Evolutionary conservation across 2,329 filamentous ascomycete genomes (phyloP), one percentile per base, ranked within the genome.

Genomic region (Dothistroma pini): DNA sequence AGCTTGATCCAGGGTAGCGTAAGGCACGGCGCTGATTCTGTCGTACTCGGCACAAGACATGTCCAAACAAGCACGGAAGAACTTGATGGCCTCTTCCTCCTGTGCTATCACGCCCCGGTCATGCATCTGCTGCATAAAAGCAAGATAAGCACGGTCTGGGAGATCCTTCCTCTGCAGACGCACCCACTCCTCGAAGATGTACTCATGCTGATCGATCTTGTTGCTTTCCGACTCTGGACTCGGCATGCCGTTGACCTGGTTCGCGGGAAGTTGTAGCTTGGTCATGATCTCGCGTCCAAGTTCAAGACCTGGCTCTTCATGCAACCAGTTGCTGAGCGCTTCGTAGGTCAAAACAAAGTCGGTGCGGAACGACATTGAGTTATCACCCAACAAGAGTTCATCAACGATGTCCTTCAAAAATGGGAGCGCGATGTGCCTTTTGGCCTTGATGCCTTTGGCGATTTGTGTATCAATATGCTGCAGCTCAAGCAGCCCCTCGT

Each of bases 131-230:
- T 89, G 86, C 51, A 97, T 84, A 75, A 97, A 97, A 1, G 90
- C 85, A 6, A 84, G 79, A 57, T 87, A 81, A 0, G 88, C 84
- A 71, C 89, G 89, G 63, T 91, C 89, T 4, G 88, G 87, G 4
- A 88, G 86, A 67, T 88, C 86, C n/a, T 86, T 84, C 69, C 91
- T 90, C 75, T 89, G 89, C 8, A 97, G 83, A 62, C 89, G 87
- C 31, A 93, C 85, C 95, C 95, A 99, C 77, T 99, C 95, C 49
- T 93, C 92, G 71, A 99, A 97, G 21, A 97, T 84, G 72, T 99
- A 97, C 69, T 96, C 91, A 77, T 96, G 86, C 74, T 97, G 91
- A 63, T 96, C 91, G 64, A 87, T 86, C 67, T 87, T 87, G 34
- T 84, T 81, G 44, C 78, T 75, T 16, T 80, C 76, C 53, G 85